Percentiles rank a stretch among this genome's conserved stretches.
Conservation (phyloP, 768 basidiomycete genomes). For the Pleurotus platypus region DNA sequence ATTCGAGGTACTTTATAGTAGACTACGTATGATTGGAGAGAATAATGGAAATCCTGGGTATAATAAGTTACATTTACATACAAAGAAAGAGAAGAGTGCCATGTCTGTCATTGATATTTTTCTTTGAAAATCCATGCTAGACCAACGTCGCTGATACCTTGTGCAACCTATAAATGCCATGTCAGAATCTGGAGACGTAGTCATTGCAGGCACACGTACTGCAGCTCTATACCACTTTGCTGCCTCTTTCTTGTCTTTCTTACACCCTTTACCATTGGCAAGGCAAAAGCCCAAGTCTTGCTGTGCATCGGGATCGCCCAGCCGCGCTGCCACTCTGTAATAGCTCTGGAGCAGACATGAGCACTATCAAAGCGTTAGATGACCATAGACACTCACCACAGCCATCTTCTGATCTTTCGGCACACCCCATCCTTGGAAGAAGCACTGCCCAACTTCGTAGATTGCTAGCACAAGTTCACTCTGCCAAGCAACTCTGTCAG, state of each 20-base stretch:
- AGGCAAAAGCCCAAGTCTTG: slow-evolving; percentile 82
- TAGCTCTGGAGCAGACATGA: slow-evolving; percentile 54
- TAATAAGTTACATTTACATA: too few species aligned
- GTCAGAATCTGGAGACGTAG: neutral
- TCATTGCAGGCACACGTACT: slow-evolving; percentile 35
- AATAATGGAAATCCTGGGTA: too few species aligned
- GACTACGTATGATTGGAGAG: too few species aligned
- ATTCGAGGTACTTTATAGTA: too few species aligned
- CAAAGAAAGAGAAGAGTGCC: too few species aligned
- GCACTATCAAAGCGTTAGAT: neutral
- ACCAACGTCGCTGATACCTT: slow-evolving; percentile 79
- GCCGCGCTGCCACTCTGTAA: slow-evolving; percentile 75
- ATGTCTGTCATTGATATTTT: slow-evolving; percentile 51
- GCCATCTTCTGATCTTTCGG: slow-evolving; percentile 87
- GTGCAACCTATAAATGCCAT: slow-evolving; percentile 32
- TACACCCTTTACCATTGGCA: slow-evolving; percentile 84
- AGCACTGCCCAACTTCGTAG: slow-evolving; percentile 91
- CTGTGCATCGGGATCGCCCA: slow-evolving; percentile 88
- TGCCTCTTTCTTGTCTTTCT: slow-evolving; percentile 82
- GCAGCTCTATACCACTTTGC: slow-evolving; percentile 92
- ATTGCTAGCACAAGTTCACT: slow-evolving; percentile 84
- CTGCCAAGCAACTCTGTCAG: slow-evolving; percentile 25
- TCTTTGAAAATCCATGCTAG: slow-evolving; percentile 92
- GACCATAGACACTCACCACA: slow-evolving; percentile 47
- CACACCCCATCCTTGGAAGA: slow-evolving; percentile 91